These are phyloP conservation scores for Cucurbita ficifolia DNA, from an alignment of 306 rosid genomes.

Conservation along the genomic window DNA sequence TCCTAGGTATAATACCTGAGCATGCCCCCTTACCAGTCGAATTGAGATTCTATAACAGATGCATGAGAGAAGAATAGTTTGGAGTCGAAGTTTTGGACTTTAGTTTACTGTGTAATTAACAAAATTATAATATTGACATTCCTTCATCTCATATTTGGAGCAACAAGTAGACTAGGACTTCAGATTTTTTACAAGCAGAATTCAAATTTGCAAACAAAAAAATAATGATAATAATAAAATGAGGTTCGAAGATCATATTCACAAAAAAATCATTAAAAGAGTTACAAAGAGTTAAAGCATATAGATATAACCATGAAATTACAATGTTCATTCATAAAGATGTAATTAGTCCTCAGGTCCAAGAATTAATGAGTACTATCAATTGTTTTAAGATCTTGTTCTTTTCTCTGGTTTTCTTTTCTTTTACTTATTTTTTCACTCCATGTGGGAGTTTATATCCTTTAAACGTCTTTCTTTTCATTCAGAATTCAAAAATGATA, in stretches of 20 bases:
- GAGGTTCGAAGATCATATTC: neutral
- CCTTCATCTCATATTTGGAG: neutral
- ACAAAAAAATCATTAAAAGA: neutral
- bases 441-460: too few species aligned
- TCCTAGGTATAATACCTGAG: neutral
- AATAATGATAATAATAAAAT: neutral
- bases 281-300: neutral
- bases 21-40: neutral
- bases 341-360: neutral
- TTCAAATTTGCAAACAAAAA: neutral
- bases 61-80: neutral
- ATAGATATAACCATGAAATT: neutral
- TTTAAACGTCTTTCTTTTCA: too few species aligned
- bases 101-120: neutral
- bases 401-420: too few species aligned
- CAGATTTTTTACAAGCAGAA: neutral
- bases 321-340: neutral
- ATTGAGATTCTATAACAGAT: neutral
- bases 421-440: too few species aligned
- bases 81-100: neutral
- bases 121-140: neutral
- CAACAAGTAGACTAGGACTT: neutral
- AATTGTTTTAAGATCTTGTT: neutral
- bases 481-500: neutral
- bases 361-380: neutral